phyloP scores from a whole-genome alignment of 768 basidiomycete species.

The Lactarius pseudohatsudake region DNA sequence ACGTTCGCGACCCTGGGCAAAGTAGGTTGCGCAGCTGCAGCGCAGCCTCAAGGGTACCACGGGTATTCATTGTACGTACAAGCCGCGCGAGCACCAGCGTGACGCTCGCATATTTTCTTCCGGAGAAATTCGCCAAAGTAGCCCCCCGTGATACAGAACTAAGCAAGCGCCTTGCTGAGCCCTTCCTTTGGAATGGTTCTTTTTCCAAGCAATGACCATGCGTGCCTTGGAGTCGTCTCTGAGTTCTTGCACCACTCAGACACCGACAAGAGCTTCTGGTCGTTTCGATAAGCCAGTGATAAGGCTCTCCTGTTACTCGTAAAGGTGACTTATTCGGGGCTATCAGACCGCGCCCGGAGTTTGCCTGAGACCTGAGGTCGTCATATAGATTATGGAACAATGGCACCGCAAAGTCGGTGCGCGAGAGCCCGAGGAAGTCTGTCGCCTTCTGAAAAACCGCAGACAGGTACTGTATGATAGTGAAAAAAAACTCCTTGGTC shows the following conservation, averaged over 20 bases:
- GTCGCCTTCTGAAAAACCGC: not conserved
- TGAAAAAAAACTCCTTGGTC: not conserved
- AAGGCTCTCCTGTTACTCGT: slow-evolving; percentile 2
- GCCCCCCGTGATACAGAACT: not conserved
- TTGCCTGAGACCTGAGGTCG: not conserved
- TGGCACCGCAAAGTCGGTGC: not conserved
- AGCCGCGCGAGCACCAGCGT: not conserved
- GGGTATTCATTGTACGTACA: not conserved
- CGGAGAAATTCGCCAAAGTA: not conserved
- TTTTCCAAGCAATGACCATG: not conserved
- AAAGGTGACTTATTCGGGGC: not conserved
- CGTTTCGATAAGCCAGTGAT: not conserved
- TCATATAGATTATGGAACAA: slow-evolving; percentile 13
- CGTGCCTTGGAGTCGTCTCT: slow-evolving; percentile 6
- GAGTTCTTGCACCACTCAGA: slow-evolving; percentile 9
- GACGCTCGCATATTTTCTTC: not conserved
- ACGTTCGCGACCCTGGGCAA: not conserved
- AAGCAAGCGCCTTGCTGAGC: not conserved
- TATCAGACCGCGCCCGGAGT: slow-evolving; percentile 1
- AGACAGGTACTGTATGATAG: not conserved
- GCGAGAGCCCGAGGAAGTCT: not conserved
- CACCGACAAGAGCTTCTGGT: slow-evolving; percentile 13
- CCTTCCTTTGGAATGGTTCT: not conserved
- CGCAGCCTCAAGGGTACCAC: not conserved
- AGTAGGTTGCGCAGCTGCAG: not conserved